Conservation (phyloP, 164 flowering plant genomes). For the Nelumbo lutea region DNA sequence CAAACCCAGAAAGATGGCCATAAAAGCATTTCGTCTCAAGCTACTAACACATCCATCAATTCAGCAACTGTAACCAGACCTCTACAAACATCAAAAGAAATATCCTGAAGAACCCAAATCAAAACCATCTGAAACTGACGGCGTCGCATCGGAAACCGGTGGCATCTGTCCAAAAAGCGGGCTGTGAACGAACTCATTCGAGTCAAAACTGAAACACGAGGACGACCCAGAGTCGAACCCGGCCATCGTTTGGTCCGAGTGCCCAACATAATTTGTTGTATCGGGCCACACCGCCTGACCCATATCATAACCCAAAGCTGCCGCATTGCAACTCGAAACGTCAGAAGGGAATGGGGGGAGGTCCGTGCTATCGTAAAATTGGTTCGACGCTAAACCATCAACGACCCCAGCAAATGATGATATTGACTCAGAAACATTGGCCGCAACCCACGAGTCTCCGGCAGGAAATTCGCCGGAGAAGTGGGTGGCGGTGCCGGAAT, state of each 20-base stretch:
- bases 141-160: conserved; percentile 17
- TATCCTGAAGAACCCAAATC: background rate
- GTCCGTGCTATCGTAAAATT: conserved; percentile 12
- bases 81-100: background rate
- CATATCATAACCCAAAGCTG: conserved; percentile 15
- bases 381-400: background rate
- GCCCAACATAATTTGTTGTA: conserved; percentile 11
- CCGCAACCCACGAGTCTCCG: background rate
- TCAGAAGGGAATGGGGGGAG: conserved; percentile 39
- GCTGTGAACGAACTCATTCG: conserved; percentile 34
- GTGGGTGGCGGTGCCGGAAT: background rate
- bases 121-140: background rate
- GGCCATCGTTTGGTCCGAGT: conserved; percentile 4
- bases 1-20: no score
- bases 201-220: conserved; percentile 25
- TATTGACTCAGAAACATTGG: background rate
- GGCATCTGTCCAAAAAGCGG: conserved; percentile 27
- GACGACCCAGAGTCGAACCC: conserved; percentile 12
- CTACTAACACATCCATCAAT: no score
- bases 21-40: no score
- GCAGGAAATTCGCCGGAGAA: conserved; percentile 4
- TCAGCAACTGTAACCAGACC: no score
- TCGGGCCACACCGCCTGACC: conserved; percentile 5
- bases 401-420: conserved; percentile 3
- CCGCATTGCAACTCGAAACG: conserved; percentile 3